A percentile compares a stretch with the other conserved stretches of the same genome.
Conservation (phyloP, 352 stramenopile species). For the Lagenidium giganteum region DNA sequence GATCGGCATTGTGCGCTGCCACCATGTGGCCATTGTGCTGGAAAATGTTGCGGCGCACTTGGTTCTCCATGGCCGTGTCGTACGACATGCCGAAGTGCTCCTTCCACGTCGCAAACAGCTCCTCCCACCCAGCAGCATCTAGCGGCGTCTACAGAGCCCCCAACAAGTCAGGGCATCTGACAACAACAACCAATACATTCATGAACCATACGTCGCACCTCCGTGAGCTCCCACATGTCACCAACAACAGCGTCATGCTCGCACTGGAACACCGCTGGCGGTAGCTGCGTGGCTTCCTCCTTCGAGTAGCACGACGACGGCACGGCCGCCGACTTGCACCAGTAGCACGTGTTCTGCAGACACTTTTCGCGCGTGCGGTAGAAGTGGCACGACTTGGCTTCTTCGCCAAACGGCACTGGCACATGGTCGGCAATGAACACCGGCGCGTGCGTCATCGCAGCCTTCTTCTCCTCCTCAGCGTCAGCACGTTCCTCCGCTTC, state of each 20-base stretch:
- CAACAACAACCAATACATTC: not conserved
- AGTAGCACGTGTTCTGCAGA: slow-evolving; percentile 51
- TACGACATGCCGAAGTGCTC: slow-evolving; percentile 37
- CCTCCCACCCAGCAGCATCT: slow-evolving; percentile 17
- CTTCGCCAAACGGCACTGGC: not conserved
- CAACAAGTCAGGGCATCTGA: too few species aligned
- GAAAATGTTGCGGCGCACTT: slow-evolving; percentile 54
- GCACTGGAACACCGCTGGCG: slow-evolving; percentile 72
- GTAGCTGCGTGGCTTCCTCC: slow-evolving; percentile 56
- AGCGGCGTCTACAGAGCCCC: slow-evolving; percentile 15
- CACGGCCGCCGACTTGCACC: slow-evolving; percentile 75
- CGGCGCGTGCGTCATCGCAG: slow-evolving; percentile 19
- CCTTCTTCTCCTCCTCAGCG: too few species aligned
- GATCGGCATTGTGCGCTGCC: slow-evolving; percentile 50
- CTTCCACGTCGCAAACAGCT: slow-evolving; percentile 58
- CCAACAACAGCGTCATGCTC: slow-evolving; percentile 21
- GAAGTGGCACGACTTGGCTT: slow-evolving; percentile 56
- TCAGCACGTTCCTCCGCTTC: slow-evolving; percentile 21
- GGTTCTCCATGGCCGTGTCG: slow-evolving; percentile 35
- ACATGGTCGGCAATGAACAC: slow-evolving; percentile 21
- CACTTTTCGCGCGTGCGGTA: slow-evolving; percentile 44
- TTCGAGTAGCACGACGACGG: slow-evolving; percentile 74
- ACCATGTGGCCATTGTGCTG: slow-evolving; percentile 52
- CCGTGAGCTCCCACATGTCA: slow-evolving; percentile 30
- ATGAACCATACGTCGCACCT: slow-evolving; percentile 1